These are phyloP conservation scores for Solanum hybrid DNA, from an alignment of 305 asterid genomes.

Conservation along the genomic window DNA sequence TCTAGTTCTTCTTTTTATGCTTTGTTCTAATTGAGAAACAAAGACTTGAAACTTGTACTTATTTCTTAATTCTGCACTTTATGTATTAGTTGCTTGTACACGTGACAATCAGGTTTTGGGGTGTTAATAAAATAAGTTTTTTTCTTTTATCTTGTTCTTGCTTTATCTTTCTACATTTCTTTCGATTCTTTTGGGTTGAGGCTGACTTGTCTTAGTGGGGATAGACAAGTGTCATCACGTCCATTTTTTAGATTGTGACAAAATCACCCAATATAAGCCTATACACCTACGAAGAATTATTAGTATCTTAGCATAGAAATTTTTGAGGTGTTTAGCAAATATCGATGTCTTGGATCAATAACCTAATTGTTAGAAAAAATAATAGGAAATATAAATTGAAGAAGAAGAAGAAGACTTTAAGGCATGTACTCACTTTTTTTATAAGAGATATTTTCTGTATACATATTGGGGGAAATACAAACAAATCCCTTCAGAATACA, in stretches of 20 bases:
- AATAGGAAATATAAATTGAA: neutral
- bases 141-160: neutral
- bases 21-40: too few species aligned
- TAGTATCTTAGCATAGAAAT: neutral
- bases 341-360: neutral
- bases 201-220: neutral
- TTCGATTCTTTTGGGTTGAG: neutral
- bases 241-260: too few species aligned
- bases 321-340: neutral
- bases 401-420: neutral
- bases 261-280: neutral
- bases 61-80: neutral
- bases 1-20: neutral
- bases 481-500: neutral
- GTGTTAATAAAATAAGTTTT: neutral
- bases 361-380: neutral
- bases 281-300: neutral
- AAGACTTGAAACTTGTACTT: neutral
- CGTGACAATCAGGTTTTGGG: neutral
- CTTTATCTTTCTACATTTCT: neutral
- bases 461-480: neutral
- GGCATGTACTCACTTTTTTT: neutral
- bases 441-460: too few species aligned
- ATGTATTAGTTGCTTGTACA: neutral
- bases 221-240: neutral